Percentiles rank a stretch among this genome's conserved stretches.
These are phyloP conservation scores for Barbarea vulgaris DNA, from an alignment of 345 rosid species.

Conservation along the genomic window DNA sequence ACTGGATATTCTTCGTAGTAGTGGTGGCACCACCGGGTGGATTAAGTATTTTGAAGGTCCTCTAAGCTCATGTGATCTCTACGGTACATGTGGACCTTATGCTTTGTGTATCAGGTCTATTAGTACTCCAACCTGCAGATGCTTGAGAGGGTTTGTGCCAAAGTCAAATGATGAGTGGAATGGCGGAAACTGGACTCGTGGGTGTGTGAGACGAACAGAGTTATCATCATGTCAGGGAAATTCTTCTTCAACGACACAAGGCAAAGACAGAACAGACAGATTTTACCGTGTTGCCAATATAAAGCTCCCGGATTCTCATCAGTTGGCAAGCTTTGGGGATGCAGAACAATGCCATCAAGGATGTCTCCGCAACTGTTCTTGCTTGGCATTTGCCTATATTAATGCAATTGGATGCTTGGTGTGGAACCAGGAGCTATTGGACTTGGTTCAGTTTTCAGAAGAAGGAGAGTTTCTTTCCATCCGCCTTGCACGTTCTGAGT, in stretches of 20 bases:
- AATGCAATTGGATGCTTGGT: slow-evolving; percentile 51
- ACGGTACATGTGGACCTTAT: slow-evolving; percentile 39
- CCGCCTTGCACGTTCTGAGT: slow-evolving; percentile 58
- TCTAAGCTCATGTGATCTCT: slow-evolving; percentile 10
- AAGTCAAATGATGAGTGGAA: slow-evolving; percentile 32
- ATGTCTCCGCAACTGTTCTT: slow-evolving; percentile 52
- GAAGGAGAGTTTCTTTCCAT: slow-evolving; percentile 45
- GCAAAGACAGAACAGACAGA: slow-evolving; percentile 2
- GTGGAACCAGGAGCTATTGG: slow-evolving; percentile 58
- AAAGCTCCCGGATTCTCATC: slow-evolving; percentile 9
- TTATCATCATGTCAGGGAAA: slow-evolving; percentile 11
- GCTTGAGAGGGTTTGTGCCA: slow-evolving; percentile 39
- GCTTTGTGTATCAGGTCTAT: slow-evolving; percentile 27
- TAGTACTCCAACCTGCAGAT: slow-evolving; percentile 19
- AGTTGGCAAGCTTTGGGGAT: slow-evolving; percentile 2
- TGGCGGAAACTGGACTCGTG: slow-evolving; percentile 15
- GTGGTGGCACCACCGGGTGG: background rate
- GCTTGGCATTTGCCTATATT: slow-evolving; percentile 52
- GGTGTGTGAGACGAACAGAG: slow-evolving; percentile 29
- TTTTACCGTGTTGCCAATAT: background rate
- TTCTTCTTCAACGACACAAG: background rate
- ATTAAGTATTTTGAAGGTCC: slow-evolving; percentile 8
- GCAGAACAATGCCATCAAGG: slow-evolving; percentile 16
- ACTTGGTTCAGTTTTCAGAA: slow-evolving; percentile 42
- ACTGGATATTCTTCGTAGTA: slow-evolving; percentile 2